phyloP scores from a whole-genome alignment of 2,329 filamentous ascomycete species.

The Didymella keratinophila region DNA sequence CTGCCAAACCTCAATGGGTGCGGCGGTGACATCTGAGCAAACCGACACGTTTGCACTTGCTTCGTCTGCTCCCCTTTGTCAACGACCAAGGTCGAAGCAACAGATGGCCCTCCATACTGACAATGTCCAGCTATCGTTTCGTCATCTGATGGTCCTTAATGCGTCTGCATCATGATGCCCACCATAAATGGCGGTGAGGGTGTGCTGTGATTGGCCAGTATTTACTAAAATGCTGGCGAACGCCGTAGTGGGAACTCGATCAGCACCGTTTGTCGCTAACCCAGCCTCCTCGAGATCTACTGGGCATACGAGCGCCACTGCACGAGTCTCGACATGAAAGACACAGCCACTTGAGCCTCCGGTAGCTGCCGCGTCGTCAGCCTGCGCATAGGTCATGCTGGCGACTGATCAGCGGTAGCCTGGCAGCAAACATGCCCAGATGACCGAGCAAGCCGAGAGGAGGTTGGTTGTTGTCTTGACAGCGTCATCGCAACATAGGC shows the following conservation, averaged over 20 bases:
- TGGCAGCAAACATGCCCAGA: conserved; percentile 3
- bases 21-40: conserved; percentile 11
- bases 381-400: conserved; percentile 2
- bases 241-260: conserved; percentile 27
- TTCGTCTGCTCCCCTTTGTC: background rate
- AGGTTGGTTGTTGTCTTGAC: background rate
- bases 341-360: conserved; percentile 22
- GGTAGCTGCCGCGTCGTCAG: conserved; percentile 11
- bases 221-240: conserved; percentile 34
- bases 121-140: conserved; percentile 23
- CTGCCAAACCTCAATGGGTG: conserved; percentile 21
- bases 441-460: background rate
- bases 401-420: conserved; percentile 1
- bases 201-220: conserved; percentile 40
- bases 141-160: conserved; percentile 36
- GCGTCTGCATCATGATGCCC: conserved; percentile 37
- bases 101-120: conserved; percentile 16
- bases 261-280: conserved; percentile 31
- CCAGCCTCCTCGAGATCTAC: conserved; percentile 31
- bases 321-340: conserved; percentile 16
- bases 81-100: background rate
- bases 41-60: conserved; percentile 7
- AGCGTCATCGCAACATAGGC: background rate
- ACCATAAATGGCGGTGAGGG: conserved; percentile 48
- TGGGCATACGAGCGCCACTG: conserved; percentile 20